These are phyloP conservation scores for Corrigiola litoralis DNA, from an alignment of 179 eudicot species.

Conservation along the genomic window DNA sequence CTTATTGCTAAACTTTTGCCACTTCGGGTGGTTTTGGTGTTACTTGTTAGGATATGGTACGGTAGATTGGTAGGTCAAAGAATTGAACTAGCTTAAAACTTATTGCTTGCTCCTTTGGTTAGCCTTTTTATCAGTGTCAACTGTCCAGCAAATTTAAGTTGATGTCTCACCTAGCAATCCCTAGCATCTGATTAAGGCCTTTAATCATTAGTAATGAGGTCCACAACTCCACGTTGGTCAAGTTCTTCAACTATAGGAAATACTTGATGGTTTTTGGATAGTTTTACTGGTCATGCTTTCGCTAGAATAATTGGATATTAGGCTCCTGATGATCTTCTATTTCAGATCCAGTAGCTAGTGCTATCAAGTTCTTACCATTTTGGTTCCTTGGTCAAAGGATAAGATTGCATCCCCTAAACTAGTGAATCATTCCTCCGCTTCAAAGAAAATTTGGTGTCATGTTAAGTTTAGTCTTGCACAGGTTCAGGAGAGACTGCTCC, in stretches of 20 bases:
- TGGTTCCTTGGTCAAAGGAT: neutral
- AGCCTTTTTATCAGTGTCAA: neutral
- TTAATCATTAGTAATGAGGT: conserved; percentile 1
- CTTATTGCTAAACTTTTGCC: neutral
- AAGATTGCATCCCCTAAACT: neutral
- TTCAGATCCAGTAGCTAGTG: conserved; percentile 7
- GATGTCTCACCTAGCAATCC: conserved; percentile 10
- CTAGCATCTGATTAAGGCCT: conserved; percentile 5
- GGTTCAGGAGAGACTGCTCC: no score
- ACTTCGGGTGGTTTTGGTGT: neutral
- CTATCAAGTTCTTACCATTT: conserved; percentile 1
- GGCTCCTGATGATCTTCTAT: conserved; percentile 8
- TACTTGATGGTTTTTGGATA: conserved; percentile 4
- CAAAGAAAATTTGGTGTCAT: neutral
- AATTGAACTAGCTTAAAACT: conserved; percentile 5
- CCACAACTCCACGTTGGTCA: conserved; percentile 19
- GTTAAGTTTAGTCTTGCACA: no score
- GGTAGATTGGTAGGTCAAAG: conserved; percentile 16
- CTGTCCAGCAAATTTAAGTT: conserved; percentile 8
- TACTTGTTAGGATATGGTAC: no score
- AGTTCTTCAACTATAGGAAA: neutral
- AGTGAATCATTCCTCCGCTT: neutral
- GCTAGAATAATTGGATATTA: conserved; percentile 6
- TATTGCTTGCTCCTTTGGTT: conserved; percentile 12
- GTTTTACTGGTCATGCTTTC: neutral